Conservation (phyloP, 495 filamentous ascomycete species). For the Thermothielavioides terrestris region DNA sequence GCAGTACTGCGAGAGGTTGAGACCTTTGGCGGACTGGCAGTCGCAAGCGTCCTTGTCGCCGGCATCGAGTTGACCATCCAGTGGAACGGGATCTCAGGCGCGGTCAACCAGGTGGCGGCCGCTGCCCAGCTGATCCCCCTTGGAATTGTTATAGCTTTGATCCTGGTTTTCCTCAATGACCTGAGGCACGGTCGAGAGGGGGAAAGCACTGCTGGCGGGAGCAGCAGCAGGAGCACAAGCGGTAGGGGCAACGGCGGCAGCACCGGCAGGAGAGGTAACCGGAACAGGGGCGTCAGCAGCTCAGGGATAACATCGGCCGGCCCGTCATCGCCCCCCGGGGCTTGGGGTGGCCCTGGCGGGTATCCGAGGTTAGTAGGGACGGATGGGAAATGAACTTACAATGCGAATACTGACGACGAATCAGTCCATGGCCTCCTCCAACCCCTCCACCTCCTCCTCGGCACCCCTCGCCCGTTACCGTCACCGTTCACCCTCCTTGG, state of each 20-base stretch:
- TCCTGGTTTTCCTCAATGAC: slow-evolving; percentile 5
- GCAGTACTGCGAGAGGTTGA: slow-evolving; percentile 16
- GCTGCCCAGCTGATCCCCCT: slow-evolving; percentile 33
- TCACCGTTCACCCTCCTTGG: too few relatives aligned
- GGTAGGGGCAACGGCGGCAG: background rate
- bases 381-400: background rate
- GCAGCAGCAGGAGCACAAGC: background rate
- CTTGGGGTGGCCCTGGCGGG: background rate
- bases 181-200: background rate
- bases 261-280: background rate
- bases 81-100: slow-evolving; percentile 27
- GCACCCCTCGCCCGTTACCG: too few relatives aligned
- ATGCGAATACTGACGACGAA: background rate
- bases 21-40: slow-evolving; percentile 19
- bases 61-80: slow-evolving; percentile 34
- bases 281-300: background rate
- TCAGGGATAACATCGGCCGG: background rate
- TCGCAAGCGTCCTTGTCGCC: slow-evolving; percentile 21
- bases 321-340: background rate
- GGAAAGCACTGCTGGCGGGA: background rate
- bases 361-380: background rate
- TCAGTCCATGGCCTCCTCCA: background rate
- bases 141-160: slow-evolving; percentile 17
- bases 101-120: slow-evolving; percentile 17
- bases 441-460: too few relatives aligned